Conservation (phyloP, 352 stramenopile species). For the Peronospora belbahrii region DNA sequence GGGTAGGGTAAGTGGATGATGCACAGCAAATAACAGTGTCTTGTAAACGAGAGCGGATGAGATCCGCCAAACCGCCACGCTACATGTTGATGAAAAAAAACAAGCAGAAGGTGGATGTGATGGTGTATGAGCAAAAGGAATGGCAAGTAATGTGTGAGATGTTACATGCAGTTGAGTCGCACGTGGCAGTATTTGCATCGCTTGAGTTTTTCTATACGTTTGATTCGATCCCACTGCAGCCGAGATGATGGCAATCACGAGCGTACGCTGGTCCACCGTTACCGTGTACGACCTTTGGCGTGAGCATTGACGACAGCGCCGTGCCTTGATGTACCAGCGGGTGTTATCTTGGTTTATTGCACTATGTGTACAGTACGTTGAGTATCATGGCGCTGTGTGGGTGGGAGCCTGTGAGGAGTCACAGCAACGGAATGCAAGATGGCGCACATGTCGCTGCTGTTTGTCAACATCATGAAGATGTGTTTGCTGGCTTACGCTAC, state of each 20-base stretch:
- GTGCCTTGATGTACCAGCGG: slow-evolving; percentile 37
- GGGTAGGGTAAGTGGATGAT: slow-evolving; percentile 8
- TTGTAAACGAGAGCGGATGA: not conserved
- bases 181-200: not conserved
- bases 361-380: slow-evolving; percentile 17
- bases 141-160: no score
- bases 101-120: no score
- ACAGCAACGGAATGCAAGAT: not conserved
- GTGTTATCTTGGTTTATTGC: slow-evolving; percentile 28
- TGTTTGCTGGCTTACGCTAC: not conserved
- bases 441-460: not conserved
- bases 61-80: slow-evolving; percentile 12
- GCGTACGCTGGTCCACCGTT: slow-evolving; percentile 40
- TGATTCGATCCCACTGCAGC: not conserved
- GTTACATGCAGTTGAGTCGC: slow-evolving; percentile 1
- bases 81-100: not conserved
- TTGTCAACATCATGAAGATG: slow-evolving; percentile 2
- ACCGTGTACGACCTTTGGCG: slow-evolving; percentile 52
- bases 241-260: slow-evolving; percentile 1
- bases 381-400: slow-evolving; percentile 1
- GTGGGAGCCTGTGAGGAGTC: not conserved
- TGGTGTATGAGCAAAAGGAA: slow-evolving; percentile 4
- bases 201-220: no score
- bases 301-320: slow-evolving; percentile 1
- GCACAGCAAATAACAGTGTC: not conserved